A percentile compares a stretch with the other conserved stretches of the same genome.
Evolutionary conservation across 73 alveolate genomes (phyloP).

Genomic region (Stentor coeruleus): DNA sequence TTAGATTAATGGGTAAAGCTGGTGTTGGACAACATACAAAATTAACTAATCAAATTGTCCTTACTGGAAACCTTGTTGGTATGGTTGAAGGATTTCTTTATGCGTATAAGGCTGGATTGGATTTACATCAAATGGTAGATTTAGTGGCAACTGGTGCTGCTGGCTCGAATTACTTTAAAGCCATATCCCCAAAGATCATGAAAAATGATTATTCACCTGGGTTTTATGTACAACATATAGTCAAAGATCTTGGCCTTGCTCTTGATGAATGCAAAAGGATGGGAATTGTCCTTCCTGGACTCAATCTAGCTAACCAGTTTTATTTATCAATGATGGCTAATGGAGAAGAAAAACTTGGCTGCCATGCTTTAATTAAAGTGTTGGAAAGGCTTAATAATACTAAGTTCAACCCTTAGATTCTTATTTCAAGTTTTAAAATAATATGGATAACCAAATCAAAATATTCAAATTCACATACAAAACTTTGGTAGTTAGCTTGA

Average conservation of each 20-base stretch:
- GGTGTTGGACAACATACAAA: slow-evolving; percentile 87
- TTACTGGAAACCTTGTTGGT: slow-evolving; percentile 84
- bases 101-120: slow-evolving; percentile 80
- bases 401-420: neutral
- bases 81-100: slow-evolving; percentile 75
- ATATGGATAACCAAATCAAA: no score
- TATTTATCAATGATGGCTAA: slow-evolving; percentile 70
- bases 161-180: slow-evolving; percentile 60
- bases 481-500: no score
- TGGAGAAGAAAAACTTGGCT: slow-evolving; percentile 72
- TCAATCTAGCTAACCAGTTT: slow-evolving; percentile 60
- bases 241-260: slow-evolving; percentile 78
- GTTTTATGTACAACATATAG: slow-evolving; percentile 83
- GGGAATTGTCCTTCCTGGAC: slow-evolving; percentile 78
- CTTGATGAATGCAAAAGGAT: slow-evolving; percentile 78
- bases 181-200: slow-evolving; percentile 68
- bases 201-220: slow-evolving; percentile 84
- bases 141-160: slow-evolving; percentile 81
- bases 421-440: no score
- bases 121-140: slow-evolving; percentile 58
- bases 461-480: no score
- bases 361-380: slow-evolving; percentile 64
- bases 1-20: slow-evolving; percentile 73
- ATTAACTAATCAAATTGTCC: slow-evolving; percentile 71
- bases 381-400: slow-evolving; percentile 60